Evolutionary conservation across 257 asterid genomes (phyloP), one percentile per base, ranked within the genome.

Genomic region (Nicotiana undulata): DNA sequence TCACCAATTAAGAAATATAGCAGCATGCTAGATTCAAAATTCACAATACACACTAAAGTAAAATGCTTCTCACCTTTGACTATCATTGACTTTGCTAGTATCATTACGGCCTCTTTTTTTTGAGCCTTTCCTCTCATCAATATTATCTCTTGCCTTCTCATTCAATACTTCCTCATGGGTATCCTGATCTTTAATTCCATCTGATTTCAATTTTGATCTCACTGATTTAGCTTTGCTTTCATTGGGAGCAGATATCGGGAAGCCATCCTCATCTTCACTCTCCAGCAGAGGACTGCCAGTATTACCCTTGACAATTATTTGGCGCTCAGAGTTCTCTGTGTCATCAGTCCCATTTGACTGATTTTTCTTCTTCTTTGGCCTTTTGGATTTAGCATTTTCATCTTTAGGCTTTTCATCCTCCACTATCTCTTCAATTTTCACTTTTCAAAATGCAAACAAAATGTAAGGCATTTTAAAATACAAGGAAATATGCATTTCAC

Each of bases 181-280:
- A 24, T n/a, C 80, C 81, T 82, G 86, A 20, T 59, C 76, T 52
- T 83, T 70, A 28, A 60, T 83, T 13, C 80, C 84, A 78, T 80
- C 85, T 20, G 80, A 26, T 60, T 65, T 81, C 67, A 82, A 29
- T 77, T 68, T 72, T 79, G 86, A 61, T 72, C 82, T 85, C 22
- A 80, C 82, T 65, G 37, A 16, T 37, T 83, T 86, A 81, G 84
- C 32, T 79, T 79, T 87, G 29, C 79, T 80, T 80, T 76, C 86
- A 72, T 58, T n/a, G 31, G 86, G 34, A 60, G 86, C 72, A 44
- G 92, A 82, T 82, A 86, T 75, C 4, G 98, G 99, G 80, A 94
- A 90, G 46, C 99, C 99, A 89, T 96, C 98, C 74, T 96, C 98
- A 68, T 93, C 98, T 90, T 96, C 99, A 83, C 95, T 91, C 84